Base-by-base conservation (phyloP, 768 basidiomycete genomes). In the Jaapia argillacea region DNA sequence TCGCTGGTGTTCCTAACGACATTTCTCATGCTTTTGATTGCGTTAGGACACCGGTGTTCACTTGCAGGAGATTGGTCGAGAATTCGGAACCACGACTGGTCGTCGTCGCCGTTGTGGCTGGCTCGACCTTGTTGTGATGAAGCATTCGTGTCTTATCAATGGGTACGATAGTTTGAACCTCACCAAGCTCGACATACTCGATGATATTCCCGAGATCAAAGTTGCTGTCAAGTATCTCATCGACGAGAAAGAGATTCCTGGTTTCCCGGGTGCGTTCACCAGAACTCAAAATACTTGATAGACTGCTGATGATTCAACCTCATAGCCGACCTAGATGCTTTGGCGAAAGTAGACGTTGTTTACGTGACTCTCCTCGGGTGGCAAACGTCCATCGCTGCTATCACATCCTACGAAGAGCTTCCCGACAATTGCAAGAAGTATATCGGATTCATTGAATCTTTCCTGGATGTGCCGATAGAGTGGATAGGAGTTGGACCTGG, bases 401-500 rank as follows among this genome's bases (percentile, higher is more conserved):
- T 67, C 49, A 77, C 59, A 31, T 67, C 68, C 39, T 94, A 81
- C 58, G 79, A 80, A 6, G 80, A 72, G 6, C 69, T 99, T 4
- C 96, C 96, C 0, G 75, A 75, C 33, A 83, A 85, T 47, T 93
- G 90, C 69, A 79, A 74, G 68, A 75, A 71, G 54, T 99, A 98
- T 60, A 68, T 98, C 42, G 74, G 75, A 46, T 97, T 85, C 58
- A 86, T 98, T 49, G 93, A 97, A 61, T 54, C 72, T 16, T 82
- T 69, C 58, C 59, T 88, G 16, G 71, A 69, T 6, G 78, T 85
- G 6, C 81, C 79, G 40, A 71, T 97, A 45, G 79, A 83, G 62
- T 98, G 88, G 85, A 90, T 97, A 41, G 94, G 94, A 7, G 82
- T 93, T 16, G 94, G 94, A 1, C 89, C 94, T 13, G 86, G 70